Evolutionary conservation across 352 stramenopile species (phyloP), one percentile per base, ranked within the genome.

Genomic region (Phytophthora kernoviae): DNA sequence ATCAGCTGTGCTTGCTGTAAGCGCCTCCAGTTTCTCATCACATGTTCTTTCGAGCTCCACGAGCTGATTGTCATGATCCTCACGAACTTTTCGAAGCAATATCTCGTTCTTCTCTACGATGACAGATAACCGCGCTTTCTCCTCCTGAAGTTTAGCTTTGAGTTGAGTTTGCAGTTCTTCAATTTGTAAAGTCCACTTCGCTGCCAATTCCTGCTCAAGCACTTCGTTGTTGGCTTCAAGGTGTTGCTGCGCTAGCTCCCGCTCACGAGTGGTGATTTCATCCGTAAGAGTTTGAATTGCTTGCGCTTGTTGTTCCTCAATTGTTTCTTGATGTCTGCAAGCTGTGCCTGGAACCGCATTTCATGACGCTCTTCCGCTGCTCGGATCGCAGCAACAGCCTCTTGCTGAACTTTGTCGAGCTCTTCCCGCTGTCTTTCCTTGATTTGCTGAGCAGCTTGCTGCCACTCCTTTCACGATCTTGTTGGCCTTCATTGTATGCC

Each of bases 381-480:
- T 47, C 77, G 64, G 22, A 93, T 86, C 1, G 84, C 84, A 20
- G 70, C 65, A 24, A 91, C n/a, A 8, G 79, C 81, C 37, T 91
- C 81, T 11, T 73, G 75, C 34, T 88, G 77, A 4, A 90, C 74
- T 21, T 52, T 70, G 12, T 78, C 66, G 10, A 93, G 62, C 54
- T 91, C 82, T 32, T 91, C 78, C 21, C 86, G 83, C 33, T 93
- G 84, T 30, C 81, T 79, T 14, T 76, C 72, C 48, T 93, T 93
- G 58, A 93, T 92, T 46, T 87, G 71, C 4, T 66, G 15, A 2
- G 84, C 84, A 3, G 84, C 84, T 40, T 87, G 75, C 49, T 92
- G 84, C 84, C 84, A 93, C 39, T 92, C 82, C 9, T 65, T 75
- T 93, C 84, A 1, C 84, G 82, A 61, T 93, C 84, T 34, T 81